Evolutionary conservation across 495 filamentous ascomycete genomes (phyloP), one percentile per base, ranked within the genome.

Genomic region (Annulohypoxylon nitens): DNA sequence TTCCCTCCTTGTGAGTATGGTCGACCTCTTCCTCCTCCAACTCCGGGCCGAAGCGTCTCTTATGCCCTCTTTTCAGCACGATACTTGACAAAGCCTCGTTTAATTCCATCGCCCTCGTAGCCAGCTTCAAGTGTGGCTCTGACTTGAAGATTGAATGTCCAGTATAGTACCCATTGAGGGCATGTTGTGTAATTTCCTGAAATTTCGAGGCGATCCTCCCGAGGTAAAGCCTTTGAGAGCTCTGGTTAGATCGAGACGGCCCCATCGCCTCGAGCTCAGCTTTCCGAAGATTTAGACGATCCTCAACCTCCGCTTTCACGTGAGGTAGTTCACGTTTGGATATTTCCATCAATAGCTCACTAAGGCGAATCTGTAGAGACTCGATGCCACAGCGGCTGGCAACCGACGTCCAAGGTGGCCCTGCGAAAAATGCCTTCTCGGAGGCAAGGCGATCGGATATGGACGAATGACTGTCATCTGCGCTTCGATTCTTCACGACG

Each of bases 401-500:
- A 14, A 73, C 36, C 61, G 61, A 43, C 5, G 58, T 23, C 68
- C 68, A 71, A 23, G 68, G 68, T 10, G 53, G 16, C 2, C 47
- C 47, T 2, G 25, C 59, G 66, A 84, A 83, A 66, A 79, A 84
- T 10, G 41, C 61, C 0, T 58, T 39, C 57, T 84, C 81, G 1
- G 45, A 53, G 2, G 34, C 48, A 55, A 81, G 75, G 1, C 80
- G 76, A 26, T 82, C 70, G 10, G 11, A 16, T 0, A 61, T 26
- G 9, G 50, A 60, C 3, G 82, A 67, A 2, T 75, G 74, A 7
- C 18, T 72, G 18, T 82, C 75, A 37, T 77, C 30, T 45, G 81
- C 78, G 1, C 82, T 81, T 11, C 79, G 80, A 71, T 89, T 91
- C 3, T 81, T 79, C 0, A 91, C 81, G 11, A 89, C 41, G 47